These are phyloP conservation scores for Kluyveromyces nonfermentans DNA, from an alignment of 805 yeast species.

Conservation along the genomic window DNA sequence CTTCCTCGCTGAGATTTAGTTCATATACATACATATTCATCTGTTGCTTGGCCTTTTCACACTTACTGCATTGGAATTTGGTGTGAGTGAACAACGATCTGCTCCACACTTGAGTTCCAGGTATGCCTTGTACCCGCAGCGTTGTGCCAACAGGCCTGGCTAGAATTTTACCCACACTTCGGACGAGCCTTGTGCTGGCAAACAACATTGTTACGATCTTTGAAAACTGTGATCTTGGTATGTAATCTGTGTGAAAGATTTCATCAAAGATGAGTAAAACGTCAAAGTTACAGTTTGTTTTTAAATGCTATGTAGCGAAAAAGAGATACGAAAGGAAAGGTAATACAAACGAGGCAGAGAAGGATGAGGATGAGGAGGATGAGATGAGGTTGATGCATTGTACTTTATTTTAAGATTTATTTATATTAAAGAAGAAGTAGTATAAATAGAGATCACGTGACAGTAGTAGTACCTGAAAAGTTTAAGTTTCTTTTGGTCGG, in stretches of 20 bases:
- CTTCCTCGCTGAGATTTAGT: not conserved
- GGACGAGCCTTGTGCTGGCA: not conserved
- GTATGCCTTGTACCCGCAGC: not conserved
- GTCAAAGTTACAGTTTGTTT: not conserved
- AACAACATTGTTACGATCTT: not conserved
- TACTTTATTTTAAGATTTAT: too few relatives aligned
- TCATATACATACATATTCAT: not conserved
- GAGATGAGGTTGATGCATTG: too few relatives aligned
- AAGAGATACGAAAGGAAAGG: not conserved
- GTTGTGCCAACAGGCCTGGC: not conserved
- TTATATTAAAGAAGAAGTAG: too few relatives aligned
- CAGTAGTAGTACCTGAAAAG: too few relatives aligned
- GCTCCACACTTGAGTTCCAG: not conserved
- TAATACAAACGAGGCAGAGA: not conserved
- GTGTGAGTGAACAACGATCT: slow-evolving; percentile 3
- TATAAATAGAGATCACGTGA: too few relatives aligned
- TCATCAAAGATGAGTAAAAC: too few relatives aligned
- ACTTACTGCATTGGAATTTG: not conserved
- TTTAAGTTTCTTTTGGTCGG: not conserved
- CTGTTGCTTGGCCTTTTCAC: not conserved
- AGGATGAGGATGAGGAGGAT: too few relatives aligned
- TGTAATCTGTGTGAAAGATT: too few relatives aligned
- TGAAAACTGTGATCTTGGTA: not conserved
- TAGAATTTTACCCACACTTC: not conserved
- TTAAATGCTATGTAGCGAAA: not conserved